These are phyloP conservation scores for Trichoderma sp. DNA, from an alignment of 2,329 filamentous ascomycete genomes.

Conservation along the genomic window DNA sequence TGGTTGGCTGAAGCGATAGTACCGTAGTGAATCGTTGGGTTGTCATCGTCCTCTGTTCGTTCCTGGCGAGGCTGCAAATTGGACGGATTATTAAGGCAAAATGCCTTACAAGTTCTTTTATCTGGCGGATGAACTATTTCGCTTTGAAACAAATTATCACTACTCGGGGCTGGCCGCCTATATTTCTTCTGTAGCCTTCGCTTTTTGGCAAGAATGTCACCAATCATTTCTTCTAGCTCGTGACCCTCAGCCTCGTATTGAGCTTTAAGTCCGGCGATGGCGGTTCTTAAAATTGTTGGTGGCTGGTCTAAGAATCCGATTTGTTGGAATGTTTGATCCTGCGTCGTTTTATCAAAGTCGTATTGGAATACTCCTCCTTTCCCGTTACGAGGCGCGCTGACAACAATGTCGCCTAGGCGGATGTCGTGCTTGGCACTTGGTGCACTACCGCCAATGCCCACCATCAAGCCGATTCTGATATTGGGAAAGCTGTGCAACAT, in stretches of 20 bases:
- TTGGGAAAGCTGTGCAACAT: not conserved
- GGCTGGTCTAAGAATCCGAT: constrained; percentile 26
- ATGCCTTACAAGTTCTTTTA: too few species aligned
- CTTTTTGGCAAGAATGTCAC: not conserved
- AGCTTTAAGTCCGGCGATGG: not conserved
- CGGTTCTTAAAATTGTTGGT: constrained; percentile 17
- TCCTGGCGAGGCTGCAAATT: not conserved
- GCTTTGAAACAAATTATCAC: not conserved
- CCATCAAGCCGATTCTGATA: constrained; percentile 29
- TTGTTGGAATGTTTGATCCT: constrained; percentile 23
- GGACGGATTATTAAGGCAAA: not conserved
- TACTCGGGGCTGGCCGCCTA: not conserved
- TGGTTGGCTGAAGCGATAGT: not conserved
- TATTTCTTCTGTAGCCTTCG: not conserved
- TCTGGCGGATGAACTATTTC: not conserved
- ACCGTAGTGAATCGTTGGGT: not conserved
- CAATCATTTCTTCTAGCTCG: not conserved
- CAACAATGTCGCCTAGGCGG: constrained; percentile 28
- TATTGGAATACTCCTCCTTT: constrained; percentile 28
- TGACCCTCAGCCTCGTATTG: not conserved
- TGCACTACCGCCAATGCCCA: constrained; percentile 33
- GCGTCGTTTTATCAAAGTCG: constrained; percentile 5
- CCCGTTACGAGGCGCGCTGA: not conserved
- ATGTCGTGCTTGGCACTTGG: constrained; percentile 38
- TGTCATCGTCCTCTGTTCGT: constrained; percentile 11